Percentiles rank a stretch among this genome's conserved stretches.
These are phyloP conservation scores for Osmanthus fragrans DNA, from an alignment of 257 asterid species.

Conservation along the genomic window DNA sequence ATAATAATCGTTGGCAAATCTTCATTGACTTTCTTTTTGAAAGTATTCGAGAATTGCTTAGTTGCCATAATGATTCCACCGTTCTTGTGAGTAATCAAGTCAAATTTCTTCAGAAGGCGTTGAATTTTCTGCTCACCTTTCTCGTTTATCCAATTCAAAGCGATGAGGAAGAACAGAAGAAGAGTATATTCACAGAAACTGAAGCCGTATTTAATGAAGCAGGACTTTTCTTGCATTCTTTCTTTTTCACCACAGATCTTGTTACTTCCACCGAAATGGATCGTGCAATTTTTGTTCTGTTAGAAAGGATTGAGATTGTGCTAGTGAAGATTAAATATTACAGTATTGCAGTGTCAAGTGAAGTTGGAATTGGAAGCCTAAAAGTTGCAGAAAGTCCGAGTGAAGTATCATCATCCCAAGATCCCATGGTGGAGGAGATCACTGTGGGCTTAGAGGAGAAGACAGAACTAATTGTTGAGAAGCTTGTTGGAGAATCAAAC, in stretches of 20 bases:
- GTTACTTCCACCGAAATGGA: background rate
- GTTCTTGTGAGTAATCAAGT: background rate
- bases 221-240: background rate
- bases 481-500: background rate
- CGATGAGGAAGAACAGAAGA: too few relatives aligned
- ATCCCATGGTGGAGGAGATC: background rate
- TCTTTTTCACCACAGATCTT: background rate
- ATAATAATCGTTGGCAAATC: too few relatives aligned
- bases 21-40: background rate
- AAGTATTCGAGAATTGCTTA: background rate
- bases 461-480: background rate
- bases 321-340: background rate
- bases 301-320: background rate
- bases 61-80: too few relatives aligned
- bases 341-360: background rate
- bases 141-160: background rate
- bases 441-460: slow-evolving; percentile 10
- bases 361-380: background rate
- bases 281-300: background rate
- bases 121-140: background rate
- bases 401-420: too few relatives aligned
- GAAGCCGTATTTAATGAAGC: background rate
- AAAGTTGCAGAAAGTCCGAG: background rate
- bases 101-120: background rate
- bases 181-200: background rate